phyloP scores from a whole-genome alignment of 441 rosid genomes.

The Populus hybrid region DNA sequence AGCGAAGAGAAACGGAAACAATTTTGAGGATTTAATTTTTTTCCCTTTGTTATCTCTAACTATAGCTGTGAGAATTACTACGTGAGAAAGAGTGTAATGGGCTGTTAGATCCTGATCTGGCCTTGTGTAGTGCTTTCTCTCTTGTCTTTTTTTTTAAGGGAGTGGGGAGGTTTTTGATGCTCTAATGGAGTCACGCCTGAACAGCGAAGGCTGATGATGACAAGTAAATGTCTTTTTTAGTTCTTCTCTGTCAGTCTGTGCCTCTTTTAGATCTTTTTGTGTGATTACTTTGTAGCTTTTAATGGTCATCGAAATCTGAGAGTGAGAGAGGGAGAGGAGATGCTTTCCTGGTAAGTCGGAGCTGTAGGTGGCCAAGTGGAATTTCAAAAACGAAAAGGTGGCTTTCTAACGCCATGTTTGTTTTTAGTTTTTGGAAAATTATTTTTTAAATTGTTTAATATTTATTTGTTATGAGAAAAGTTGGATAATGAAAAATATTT shows the following conservation, averaged over 20 bases:
- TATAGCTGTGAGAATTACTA: background rate
- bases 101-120: background rate
- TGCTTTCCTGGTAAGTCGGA: slow-evolving; percentile 7
- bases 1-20: background rate
- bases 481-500: too few relatives aligned
- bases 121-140: background rate
- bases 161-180: background rate
- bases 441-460: too few relatives aligned
- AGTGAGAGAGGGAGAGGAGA: background rate
- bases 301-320: background rate
- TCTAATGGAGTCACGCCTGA: background rate
- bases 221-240: background rate
- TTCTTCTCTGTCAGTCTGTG: background rate
- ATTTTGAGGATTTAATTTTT: background rate
- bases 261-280: background rate
- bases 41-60: background rate
- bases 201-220: background rate
- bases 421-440: too few relatives aligned
- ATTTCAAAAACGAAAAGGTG: background rate
- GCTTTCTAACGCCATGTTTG: background rate
- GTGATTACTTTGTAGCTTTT: background rate
- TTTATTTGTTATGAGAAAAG: too few relatives aligned
- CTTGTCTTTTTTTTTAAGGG: too few relatives aligned
- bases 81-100: background rate
- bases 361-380: background rate